A percentile compares a stretch with the other conserved stretches of the same genome.
Conservation (phyloP, 495 filamentous ascomycete species). For the Chaetomium fimeti region DNA sequence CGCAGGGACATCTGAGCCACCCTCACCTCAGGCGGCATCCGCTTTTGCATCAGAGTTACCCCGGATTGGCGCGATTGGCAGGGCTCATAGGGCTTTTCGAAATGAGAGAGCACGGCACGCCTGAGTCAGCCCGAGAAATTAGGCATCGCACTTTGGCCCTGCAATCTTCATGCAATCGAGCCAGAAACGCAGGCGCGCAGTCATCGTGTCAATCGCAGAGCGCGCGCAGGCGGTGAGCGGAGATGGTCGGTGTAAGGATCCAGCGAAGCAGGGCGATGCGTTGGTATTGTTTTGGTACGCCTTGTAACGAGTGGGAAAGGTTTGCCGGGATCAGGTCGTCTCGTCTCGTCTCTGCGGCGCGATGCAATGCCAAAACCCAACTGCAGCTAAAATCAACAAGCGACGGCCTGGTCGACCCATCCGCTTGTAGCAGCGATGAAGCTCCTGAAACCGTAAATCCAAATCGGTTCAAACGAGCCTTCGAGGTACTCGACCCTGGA, state of each 20-base stretch:
- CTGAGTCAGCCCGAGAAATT: conserved; percentile 19
- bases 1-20: conserved; percentile 8
- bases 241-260: conserved; percentile 2
- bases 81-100: too few species aligned
- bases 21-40: conserved; percentile 15
- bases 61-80: background rate
- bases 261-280: conserved; percentile 10
- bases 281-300: too few species aligned
- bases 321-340: background rate
- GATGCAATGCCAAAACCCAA: background rate
- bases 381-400: background rate
- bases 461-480: conserved; percentile 4
- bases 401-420: background rate
- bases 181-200: background rate
- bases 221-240: background rate
- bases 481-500: background rate
- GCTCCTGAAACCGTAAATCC: conserved; percentile 11
- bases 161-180: conserved; percentile 10
- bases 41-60: conserved; percentile 6
- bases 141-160: conserved; percentile 2
- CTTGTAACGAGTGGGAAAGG: background rate
- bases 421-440: background rate
- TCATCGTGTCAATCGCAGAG: background rate
- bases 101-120: conserved; percentile 2
- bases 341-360: conserved; percentile 1